Evolutionary conservation across 2,329 filamentous ascomycete species (phyloP).

Genomic region (Orbilia quercus): DNA sequence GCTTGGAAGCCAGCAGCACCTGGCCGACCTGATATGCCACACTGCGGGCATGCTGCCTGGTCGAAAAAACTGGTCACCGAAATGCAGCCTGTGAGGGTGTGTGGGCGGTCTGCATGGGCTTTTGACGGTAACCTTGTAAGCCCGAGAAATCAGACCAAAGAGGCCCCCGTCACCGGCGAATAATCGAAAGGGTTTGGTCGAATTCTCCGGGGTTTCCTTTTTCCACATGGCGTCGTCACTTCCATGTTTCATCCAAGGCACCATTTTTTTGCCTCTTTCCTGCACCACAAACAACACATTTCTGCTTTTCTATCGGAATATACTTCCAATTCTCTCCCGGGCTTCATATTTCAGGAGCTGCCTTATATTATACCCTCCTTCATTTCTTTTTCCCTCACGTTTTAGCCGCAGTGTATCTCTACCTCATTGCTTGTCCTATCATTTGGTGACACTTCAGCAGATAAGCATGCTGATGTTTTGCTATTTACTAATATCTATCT

Average conservation of each 20-base stretch:
- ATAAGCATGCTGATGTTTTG: slow-evolving; percentile 2
- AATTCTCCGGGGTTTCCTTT: slow-evolving; percentile 51
- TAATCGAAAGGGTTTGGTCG: slow-evolving; percentile 17
- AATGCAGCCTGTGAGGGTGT: slow-evolving; percentile 5
- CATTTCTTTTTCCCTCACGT: slow-evolving; percentile 12
- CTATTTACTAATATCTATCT: no score
- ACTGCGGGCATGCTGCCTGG: slow-evolving; percentile 33
- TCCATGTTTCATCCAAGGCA: slow-evolving; percentile 3
- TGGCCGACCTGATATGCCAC: slow-evolving; percentile 4
- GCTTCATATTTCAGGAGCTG: neutral
- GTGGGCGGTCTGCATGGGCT: no score
- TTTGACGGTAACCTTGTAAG: slow-evolving; percentile 10
- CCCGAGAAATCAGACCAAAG: slow-evolving; percentile 10
- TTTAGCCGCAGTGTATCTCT: no score
- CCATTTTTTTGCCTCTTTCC: slow-evolving; percentile 3
- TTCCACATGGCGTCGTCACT: slow-evolving; percentile 6
- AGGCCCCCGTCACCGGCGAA: slow-evolving; percentile 44
- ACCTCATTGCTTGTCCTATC: slow-evolving; percentile 19
- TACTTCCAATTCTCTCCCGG: neutral
- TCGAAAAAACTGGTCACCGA: slow-evolving; percentile 45
- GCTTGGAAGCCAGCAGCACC: neutral
- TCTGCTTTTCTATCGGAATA: neutral
- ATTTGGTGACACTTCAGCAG: slow-evolving; percentile 26
- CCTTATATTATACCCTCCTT: neutral
- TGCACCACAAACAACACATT: slow-evolving; percentile 52